Evolutionary conservation across 2,329 filamentous ascomycete species (phyloP), one percentile per base, ranked within the genome.

Genomic region (Phyllosticta citribraziliensis): DNA sequence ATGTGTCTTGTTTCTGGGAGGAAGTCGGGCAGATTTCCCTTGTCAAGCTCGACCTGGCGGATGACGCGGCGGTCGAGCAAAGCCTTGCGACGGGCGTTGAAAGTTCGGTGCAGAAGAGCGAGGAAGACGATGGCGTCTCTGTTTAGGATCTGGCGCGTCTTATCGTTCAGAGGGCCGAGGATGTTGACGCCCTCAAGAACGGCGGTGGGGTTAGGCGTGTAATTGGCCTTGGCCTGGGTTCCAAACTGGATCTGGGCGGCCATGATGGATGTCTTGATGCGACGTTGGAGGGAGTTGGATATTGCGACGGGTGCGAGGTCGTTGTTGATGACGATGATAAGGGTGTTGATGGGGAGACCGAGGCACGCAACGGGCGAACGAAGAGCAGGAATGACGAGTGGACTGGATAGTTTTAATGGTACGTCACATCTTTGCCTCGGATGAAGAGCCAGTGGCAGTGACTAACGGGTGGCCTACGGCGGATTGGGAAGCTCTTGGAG

Each of bases 1-100:
- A 99, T 92, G 79, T 94, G 88, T 79, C 85, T 92, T 63, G 94
- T 97, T 83, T 97, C 91, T 63, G 92, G 90, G 59, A 97, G 84
- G 81, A 99, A 97, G 77, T 97, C 92, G 64, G 91, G 91, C 53
- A 97, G 82, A 60, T 85, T 78, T 67, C 94, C 94, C 73, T 88
- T 88, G 80, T 97, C 93, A 65, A 97, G 86, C 83, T 97, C 92
- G 67, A 88, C 88, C 80, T 97, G 94, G 72, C 93, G 89, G 67
- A 87, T 79, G 69, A 88, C 84, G 70, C 94, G 90, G 70, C 91
- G 87, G 78, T 97, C 88, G 60, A 99, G 85, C 52, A 99, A 85
- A 56, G 83, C 81, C 81, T 96, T 96, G 77, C 94, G 89, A 61
- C 88, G 93, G 65, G 76, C 79, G 76, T 97, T 95, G 83, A 97